Conservation (phyloP, 129 eudicot species). For the Glebionis coronaria region DNA sequence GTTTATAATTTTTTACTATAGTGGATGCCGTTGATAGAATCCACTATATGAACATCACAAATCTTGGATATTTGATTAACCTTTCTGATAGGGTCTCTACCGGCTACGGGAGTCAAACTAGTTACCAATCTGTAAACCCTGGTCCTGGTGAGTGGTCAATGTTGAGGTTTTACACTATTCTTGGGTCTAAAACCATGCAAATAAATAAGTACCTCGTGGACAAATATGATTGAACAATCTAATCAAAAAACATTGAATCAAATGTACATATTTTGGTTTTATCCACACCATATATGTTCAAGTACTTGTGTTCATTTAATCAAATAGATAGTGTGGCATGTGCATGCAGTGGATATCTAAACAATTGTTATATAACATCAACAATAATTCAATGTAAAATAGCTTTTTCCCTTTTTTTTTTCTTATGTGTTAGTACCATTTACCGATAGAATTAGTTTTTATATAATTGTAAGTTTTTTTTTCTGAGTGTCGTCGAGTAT, state of each 20-base stretch:
- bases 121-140: conserved; percentile 14
- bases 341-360: conserved; percentile 36
- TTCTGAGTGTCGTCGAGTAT: neutral
- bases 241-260: conserved; percentile 32
- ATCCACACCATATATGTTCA: conserved; percentile 31
- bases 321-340: conserved; percentile 34
- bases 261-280: conserved; percentile 37
- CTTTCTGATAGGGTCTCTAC: too few relatives aligned
- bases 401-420: neutral
- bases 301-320: conserved; percentile 32
- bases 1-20: too few relatives aligned
- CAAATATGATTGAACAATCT: conserved; percentile 35
- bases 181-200: conserved; percentile 29
- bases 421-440: neutral
- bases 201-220: conserved; percentile 33
- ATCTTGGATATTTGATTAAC: too few relatives aligned
- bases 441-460: neutral
- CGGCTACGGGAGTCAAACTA: neutral
- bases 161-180: conserved; percentile 32
- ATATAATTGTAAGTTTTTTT: neutral
- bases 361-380: conserved; percentile 24
- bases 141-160: conserved; percentile 25
- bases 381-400: conserved; percentile 21
- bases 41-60: too few relatives aligned
- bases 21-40: too few relatives aligned